Evolutionary conservation across 495 filamentous ascomycete species (phyloP), one percentile per base, ranked within the genome.

Genomic region (Penicillium pancosmium): DNA sequence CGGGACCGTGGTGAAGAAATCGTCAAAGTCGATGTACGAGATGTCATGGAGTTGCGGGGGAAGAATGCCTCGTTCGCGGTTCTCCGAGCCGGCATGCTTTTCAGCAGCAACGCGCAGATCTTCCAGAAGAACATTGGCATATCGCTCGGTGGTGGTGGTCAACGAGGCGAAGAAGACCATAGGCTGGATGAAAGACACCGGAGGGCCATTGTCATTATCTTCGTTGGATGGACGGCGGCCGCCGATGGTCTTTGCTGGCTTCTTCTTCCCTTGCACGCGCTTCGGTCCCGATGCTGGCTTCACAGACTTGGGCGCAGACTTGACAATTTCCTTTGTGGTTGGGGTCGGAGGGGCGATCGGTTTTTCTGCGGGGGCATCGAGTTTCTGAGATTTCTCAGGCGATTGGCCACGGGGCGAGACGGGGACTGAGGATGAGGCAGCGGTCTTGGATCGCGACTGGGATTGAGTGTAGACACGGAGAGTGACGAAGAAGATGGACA

Each of bases 111-210:
- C 54, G 15, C 71, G 72, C 9, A 93, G 63, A 3, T 77, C 73
- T 52, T 86, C 76, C 23, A 81, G 76, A 31, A 91, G 80, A 0
- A 75, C 59, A 25, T 81, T 77, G 0, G 89, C 88, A 61, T 82
- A 83, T 60, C 80, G 82, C 62, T 93, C 88, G 18, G 93, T 97
- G 36, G 81, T 88, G 13, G 83, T 89, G 18, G 89, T 93, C 58
- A 97, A 76, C 8, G 92, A 94, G 7, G 91, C 92, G 71, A 85
- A 98, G 77, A 97, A 97, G 3, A 97, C 78, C 19, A 96, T 73
- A 1, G 88, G 82, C 67, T 96, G 92, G 38, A 96, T 85, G 61
- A 59, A 66, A 1, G 61, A 57, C 51, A 68, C 31, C 18, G 66
- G 61, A 10, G 46, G 46, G 46, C 46, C 46, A 44, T 48, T 23